Conservation (phyloP, 495 filamentous ascomycete species). For the Cercophora sp. region DNA sequence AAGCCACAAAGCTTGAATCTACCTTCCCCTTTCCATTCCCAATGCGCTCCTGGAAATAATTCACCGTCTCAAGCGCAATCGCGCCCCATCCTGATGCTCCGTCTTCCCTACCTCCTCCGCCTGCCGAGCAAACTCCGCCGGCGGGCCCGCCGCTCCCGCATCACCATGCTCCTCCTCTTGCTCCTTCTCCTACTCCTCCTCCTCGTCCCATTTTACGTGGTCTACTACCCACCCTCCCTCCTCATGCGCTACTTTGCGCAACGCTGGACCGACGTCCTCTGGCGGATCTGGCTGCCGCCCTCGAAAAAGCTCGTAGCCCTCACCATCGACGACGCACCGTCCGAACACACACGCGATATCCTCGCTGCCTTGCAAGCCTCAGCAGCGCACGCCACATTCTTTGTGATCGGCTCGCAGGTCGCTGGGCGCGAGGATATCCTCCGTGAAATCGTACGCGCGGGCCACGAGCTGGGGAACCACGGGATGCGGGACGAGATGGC, state of each 20-base stretch:
- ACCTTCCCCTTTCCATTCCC: neutral
- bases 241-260: conserved; percentile 64
- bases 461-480: conserved; percentile 78
- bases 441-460: conserved; percentile 54
- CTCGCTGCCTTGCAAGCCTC: conserved; percentile 55
- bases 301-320: conserved; percentile 64
- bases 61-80: neutral
- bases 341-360: conserved; percentile 66
- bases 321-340: conserved; percentile 82
- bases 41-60: neutral
- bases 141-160: conserved; percentile 51
- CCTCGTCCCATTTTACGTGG: conserved; percentile 53
- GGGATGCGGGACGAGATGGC: conserved; percentile 80
- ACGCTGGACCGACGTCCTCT: conserved; percentile 73
- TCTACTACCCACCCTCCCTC: conserved; percentile 69
- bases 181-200: conserved; percentile 45
- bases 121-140: conserved; percentile 50
- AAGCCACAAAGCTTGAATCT: neutral
- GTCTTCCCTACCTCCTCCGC: conserved; percentile 42
- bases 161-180: conserved; percentile 52
- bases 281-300: conserved; percentile 52
- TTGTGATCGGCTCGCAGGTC: conserved; percentile 74
- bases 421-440: conserved; percentile 55
- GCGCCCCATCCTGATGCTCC: conserved; percentile 21
- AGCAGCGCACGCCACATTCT: conserved; percentile 68